Conservation (phyloP, 2,329 filamentous ascomycete species). For the Fonsecaea erecta region DNA sequence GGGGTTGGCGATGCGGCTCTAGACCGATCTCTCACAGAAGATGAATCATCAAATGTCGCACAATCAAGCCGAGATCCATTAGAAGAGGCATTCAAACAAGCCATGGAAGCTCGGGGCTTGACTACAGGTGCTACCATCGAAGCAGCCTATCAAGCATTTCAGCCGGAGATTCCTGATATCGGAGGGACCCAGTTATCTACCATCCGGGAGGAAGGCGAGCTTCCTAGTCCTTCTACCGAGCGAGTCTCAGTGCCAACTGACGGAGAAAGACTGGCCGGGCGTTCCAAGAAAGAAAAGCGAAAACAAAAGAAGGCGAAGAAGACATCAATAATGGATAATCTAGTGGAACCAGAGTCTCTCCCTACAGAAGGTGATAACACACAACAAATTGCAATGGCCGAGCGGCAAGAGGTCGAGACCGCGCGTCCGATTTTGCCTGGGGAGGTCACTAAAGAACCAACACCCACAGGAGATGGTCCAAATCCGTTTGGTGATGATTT, state of each 20-base stretch:
- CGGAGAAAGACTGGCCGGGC: conserved; percentile 1
- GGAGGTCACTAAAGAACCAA: background rate
- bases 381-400: background rate
- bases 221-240: background rate
- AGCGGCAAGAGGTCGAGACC: background rate
- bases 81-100: conserved; percentile 34
- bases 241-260: background rate
- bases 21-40: background rate
- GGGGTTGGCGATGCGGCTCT: background rate
- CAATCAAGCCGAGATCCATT: conserved; percentile 19
- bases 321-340: background rate
- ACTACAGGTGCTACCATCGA: conserved; percentile 25
- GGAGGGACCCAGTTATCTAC: conserved; percentile 18
- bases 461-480: conserved; percentile 7
- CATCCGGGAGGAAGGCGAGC: conserved; percentile 26
- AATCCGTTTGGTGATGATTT: conserved; percentile 33
- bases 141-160: conserved; percentile 31
- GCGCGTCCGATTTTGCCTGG: background rate
- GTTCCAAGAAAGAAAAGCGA: conserved; percentile 34
- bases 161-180: conserved; percentile 24
- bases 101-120: conserved; percentile 32
- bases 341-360: background rate
- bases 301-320: conserved; percentile 30
- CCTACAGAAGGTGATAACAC: background rate
- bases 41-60: background rate